phyloP scores from a whole-genome alignment of 169 alveolate genomes.

The Cryptosporidium bovis region DNA sequence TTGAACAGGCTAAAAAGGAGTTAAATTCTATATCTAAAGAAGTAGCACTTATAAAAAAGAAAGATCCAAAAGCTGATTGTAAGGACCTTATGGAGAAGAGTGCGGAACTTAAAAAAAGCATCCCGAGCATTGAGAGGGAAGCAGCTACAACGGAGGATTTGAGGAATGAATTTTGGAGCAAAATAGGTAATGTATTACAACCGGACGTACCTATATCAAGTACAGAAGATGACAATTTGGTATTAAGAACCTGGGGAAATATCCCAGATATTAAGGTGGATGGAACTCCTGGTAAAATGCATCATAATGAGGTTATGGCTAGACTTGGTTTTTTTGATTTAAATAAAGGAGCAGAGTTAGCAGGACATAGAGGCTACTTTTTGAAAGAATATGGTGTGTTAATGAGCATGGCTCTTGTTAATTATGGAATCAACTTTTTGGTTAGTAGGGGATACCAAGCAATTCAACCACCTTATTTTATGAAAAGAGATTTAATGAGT shows the following conservation, averaged over 20 bases:
- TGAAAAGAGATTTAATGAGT: conserved; percentile 93
- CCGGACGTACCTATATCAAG: conserved; percentile 91
- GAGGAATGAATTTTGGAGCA: conserved; percentile 75
- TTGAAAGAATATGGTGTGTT: conserved; percentile 95
- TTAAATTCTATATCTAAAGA: conserved; percentile 78
- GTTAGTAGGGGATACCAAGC: conserved; percentile 93
- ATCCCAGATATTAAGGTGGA: conserved; percentile 83
- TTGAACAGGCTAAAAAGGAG: conserved; percentile 81
- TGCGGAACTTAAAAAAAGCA: conserved; percentile 77
- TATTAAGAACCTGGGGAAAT: conserved; percentile 93
- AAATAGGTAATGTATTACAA: conserved; percentile 93
- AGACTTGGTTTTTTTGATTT: conserved; percentile 91
- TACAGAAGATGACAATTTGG: conserved; percentile 93
- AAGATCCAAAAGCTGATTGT: conserved; percentile 85
- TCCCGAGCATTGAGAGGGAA: conserved; percentile 75
- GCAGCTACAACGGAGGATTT: conserved; percentile 72
- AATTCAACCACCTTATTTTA: conserved; percentile 98
- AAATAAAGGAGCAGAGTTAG: conserved; percentile 94
- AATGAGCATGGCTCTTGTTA: conserved; percentile 95
- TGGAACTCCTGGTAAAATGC: conserved; percentile 88
- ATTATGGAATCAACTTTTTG: conserved; percentile 93
- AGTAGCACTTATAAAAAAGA: conserved; percentile 83
- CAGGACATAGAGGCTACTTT: conserved; percentile 98
- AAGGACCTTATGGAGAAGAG: conserved; percentile 80
- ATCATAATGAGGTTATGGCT: conserved; percentile 93